phyloP scores from a whole-genome alignment of 768 basidiomycete species.

The Tylopilus sp. region DNA sequence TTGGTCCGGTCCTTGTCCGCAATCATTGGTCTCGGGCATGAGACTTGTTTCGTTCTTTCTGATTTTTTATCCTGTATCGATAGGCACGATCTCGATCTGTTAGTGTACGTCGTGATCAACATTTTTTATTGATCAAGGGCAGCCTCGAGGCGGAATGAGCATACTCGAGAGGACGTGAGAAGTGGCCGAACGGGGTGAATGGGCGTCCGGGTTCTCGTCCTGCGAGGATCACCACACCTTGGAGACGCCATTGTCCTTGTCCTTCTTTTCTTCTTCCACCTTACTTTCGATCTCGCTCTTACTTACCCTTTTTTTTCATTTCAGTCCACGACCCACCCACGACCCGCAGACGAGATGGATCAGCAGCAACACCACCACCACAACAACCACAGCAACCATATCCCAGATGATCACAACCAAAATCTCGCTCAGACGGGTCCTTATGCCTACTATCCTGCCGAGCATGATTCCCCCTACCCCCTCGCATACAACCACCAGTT shows the following conservation, averaged over 20 bases:
- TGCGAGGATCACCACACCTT: conserved; percentile 28
- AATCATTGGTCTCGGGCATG: not conserved
- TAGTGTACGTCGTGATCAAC: not conserved
- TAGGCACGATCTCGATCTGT: not conserved
- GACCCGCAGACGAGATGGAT: conserved; percentile 40
- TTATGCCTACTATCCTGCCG: conserved; percentile 52
- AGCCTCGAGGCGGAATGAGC: conserved; percentile 26
- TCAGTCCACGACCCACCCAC: conserved; percentile 33
- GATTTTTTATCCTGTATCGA: not conserved
- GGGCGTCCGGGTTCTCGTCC: conserved; percentile 18
- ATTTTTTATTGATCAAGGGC: conserved; percentile 1
- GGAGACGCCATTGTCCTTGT: conserved; percentile 25
- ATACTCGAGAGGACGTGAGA: conserved; percentile 15
- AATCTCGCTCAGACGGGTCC: conserved; percentile 37
- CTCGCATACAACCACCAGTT: conserved; percentile 50
- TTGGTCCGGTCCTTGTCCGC: not conserved
- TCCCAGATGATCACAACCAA: conserved; percentile 47
- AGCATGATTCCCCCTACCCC: conserved; percentile 54
- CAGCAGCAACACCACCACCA: conserved; percentile 34
- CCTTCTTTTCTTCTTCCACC: conserved; percentile 35
- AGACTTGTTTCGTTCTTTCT: not conserved
- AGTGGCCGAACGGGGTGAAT: conserved; percentile 13
- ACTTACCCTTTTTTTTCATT: conserved; percentile 33
- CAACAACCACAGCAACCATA: no score
- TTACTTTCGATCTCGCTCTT: conserved; percentile 33